phyloP scores from a whole-genome alignment of 75 land plant species.

The Picea glauca region DNA sequence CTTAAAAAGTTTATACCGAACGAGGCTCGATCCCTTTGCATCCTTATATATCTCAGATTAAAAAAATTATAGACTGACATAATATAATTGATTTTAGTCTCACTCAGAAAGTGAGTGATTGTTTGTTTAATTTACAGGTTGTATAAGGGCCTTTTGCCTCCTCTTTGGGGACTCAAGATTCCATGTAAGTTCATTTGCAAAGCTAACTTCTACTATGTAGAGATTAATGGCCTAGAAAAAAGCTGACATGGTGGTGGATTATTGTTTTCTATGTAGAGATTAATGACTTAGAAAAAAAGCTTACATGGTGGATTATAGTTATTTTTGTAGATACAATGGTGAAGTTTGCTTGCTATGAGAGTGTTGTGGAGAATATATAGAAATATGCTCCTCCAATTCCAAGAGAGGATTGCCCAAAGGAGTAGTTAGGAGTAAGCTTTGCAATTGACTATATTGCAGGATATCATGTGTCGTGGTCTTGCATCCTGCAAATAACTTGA shows the following conservation, averaged over 20 bases:
- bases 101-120: neutral
- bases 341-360: constrained; percentile 54
- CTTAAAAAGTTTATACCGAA: too few relatives aligned
- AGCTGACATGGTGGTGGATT: too few relatives aligned
- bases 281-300: constrained; percentile 17
- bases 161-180: constrained; percentile 41
- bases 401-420: constrained; percentile 29
- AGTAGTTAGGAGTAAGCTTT: constrained; percentile 45
- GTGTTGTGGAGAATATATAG: constrained; percentile 34
- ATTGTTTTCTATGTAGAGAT: neutral
- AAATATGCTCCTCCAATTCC: constrained; percentile 32
- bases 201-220: neutral
- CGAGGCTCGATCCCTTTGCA: too few relatives aligned
- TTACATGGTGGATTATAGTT: constrained; percentile 14
- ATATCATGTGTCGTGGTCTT: constrained; percentile 36
- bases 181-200: constrained; percentile 13
- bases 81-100: too few relatives aligned
- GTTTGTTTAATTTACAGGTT: constrained; percentile 9
- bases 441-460: constrained; percentile 48
- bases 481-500: constrained; percentile 20
- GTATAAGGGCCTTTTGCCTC: constrained; percentile 30
- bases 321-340: constrained; percentile 37
- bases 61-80: too few relatives aligned
- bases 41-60: too few relatives aligned
- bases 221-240: neutral